Base-by-base conservation (phyloP, 1,284 basidiomycete species). In the Limonomyces culmigenus region DNA sequence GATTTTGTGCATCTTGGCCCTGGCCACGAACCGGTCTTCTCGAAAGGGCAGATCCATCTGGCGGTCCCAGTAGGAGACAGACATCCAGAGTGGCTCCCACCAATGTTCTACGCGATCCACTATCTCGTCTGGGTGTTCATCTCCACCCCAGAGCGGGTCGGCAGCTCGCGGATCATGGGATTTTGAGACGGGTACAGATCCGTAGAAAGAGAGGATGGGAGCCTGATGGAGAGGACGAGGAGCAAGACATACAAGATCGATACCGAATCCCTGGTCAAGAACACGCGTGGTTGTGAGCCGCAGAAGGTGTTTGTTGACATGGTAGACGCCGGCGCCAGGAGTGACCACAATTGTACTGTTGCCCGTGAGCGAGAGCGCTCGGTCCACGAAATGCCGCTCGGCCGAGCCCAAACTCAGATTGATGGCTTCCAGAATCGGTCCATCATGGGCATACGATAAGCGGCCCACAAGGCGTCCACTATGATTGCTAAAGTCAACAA, bases 381-480 rank as follows among this genome's bases (percentile, higher is more conserved):
- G 80, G 52, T 98, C 93, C 45, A 98, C 80, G 52, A 93, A 96
- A 53, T 96, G 89, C 17, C 84, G 84, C 57, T 98, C 92, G 17
- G 84, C 84, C 0, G 92, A 87, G 49, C 93, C 95, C 14, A 97
- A 68, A 1, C 79, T 85, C 36, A 98, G 68, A 48, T 97, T 97
- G 45, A 97, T 68, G 1, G 91, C 88, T 55, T 98, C 93, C 5
- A 98, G 70, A 19, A 98, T 65, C 31, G 92, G 93, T 2, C 92
- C 92, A 47, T 97, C 89, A 49, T 96, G 87, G 0, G 95, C 92
- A 52, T 77, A 77, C 1, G 81, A 83, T 27, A 93, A 60, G 19
- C 67, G 65, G 2, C 89, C 88, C 4, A 86, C 72, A 14, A 88
- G 62, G 17, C 78, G 73, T n/a, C n/a, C n/a, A n/a, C n/a, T n/a